Evolutionary conservation across 1,139 yeast genomes (phyloP).

Genomic region (Geotrichum klebahnii): DNA sequence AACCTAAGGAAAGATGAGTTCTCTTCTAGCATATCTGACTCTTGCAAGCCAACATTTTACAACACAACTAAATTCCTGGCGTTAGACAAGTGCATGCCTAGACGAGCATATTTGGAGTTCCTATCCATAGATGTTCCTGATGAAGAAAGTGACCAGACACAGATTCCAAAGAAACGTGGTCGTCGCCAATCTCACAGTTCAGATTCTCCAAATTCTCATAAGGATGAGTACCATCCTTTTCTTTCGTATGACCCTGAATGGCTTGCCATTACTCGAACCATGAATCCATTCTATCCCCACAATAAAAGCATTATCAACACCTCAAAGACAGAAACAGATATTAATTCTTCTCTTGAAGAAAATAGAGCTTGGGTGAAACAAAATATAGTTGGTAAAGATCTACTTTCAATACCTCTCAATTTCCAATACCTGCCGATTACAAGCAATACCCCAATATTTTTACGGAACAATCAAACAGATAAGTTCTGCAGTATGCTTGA

Average conservation of each 20-base stretch:
- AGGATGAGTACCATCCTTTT: neutral
- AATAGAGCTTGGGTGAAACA: slow-evolving; percentile 35
- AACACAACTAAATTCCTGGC: slow-evolving; percentile 62
- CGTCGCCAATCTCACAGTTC: neutral
- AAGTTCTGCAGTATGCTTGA: slow-evolving; percentile 27
- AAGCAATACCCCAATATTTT: slow-evolving; percentile 1
- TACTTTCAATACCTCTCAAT: slow-evolving; percentile 29
- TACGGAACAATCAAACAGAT: slow-evolving; percentile 30
- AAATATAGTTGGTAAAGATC: slow-evolving; percentile 29
- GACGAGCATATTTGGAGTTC: slow-evolving; percentile 51
- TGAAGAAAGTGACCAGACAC: neutral
- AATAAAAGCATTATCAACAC: neutral
- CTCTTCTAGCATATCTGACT: neutral
- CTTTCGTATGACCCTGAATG: slow-evolving; percentile 41
- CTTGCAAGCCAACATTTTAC: neutral
- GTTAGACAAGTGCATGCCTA: slow-evolving; percentile 75
- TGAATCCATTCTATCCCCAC: slow-evolving; percentile 28
- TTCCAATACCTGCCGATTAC: slow-evolving; percentile 16
- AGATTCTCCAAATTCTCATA: neutral
- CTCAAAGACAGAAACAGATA: neutral
- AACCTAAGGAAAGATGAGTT: neutral
- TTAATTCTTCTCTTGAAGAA: slow-evolving; percentile 18
- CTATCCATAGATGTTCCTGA: slow-evolving; percentile 34
- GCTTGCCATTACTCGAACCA: slow-evolving; percentile 39
- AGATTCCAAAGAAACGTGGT: neutral